Conservation (phyloP, 108 stramenopile genomes). For the Cyclotella distinguenda region DNA sequence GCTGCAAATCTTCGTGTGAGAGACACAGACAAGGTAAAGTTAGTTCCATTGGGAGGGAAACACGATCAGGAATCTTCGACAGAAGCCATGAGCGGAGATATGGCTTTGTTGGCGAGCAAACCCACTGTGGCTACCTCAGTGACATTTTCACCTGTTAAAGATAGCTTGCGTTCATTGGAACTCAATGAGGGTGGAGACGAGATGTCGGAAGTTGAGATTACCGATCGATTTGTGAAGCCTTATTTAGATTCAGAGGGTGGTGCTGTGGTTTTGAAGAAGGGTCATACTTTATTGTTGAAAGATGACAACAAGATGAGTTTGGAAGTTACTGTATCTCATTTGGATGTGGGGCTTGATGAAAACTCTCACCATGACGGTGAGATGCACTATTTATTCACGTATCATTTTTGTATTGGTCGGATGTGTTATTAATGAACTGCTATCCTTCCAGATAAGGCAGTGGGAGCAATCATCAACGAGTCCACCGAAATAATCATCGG, state of each 20-base stretch:
- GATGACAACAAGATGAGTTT: slow-evolving; percentile 65
- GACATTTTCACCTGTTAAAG: slow-evolving; percentile 79
- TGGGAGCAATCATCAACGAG: slow-evolving; percentile 61
- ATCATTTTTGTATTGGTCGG: background rate
- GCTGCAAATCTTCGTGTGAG: slow-evolving; percentile 75
- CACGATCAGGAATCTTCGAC: slow-evolving; percentile 19
- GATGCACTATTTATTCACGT: background rate
- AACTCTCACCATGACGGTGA: slow-evolving; percentile 29
- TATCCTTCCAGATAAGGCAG: slow-evolving; percentile 16
- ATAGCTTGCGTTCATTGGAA: slow-evolving; percentile 57
- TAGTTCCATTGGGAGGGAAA: slow-evolving; percentile 50
- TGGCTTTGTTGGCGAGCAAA: slow-evolving; percentile 52
- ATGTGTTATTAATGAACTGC: background rate
- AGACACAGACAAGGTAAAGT: slow-evolving; percentile 73
- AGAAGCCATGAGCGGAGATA: slow-evolving; percentile 60
- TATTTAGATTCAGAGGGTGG: slow-evolving; percentile 62
- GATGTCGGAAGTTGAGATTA: slow-evolving; percentile 65
- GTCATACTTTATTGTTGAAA: slow-evolving; percentile 53
- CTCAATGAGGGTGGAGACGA: slow-evolving; percentile 67
- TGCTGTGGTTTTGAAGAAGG: slow-evolving; percentile 53
- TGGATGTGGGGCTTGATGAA: slow-evolving; percentile 57
- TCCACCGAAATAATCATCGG: slow-evolving; percentile 64
- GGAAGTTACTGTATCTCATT: slow-evolving; percentile 73
- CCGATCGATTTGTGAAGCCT: slow-evolving; percentile 68
- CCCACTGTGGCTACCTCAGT: slow-evolving; percentile 54